Evolutionary conservation across 768 basidiomycete genomes (phyloP), one percentile per base, ranked within the genome.

Genomic region (Pleurotus pulmonarius): DNA sequence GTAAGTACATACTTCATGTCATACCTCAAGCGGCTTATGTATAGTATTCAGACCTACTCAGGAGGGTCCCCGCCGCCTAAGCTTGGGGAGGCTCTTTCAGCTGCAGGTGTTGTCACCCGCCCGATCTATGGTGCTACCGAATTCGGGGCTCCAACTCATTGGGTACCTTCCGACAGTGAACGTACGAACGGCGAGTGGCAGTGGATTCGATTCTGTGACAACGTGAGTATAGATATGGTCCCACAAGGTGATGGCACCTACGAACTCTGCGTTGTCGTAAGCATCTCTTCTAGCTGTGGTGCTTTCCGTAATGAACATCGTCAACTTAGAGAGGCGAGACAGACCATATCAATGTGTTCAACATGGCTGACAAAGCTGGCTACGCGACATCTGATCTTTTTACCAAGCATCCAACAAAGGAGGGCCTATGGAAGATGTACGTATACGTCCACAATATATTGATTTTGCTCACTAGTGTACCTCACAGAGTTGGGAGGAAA

Each of bases 381-480:
- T 80, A 79, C 46, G 72, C 72, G 1, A 79, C 73, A 8, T 72
- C 70, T 3, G 80, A 81, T 63, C 60, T 78, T 5, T 78, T 75
- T 58, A 56, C 71, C 26, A 69, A 66, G 24, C 80, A 82, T 57
- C 77, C 80, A 0, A 74, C 71, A 5, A 72, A 73, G 8, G 61
- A 69, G 3, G 64, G 69, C 12, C 62, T 76, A n/a, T 82, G 74
- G 68, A 78, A 71, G 61, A 65, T 78, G 77, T 79, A 53, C 20
- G 60, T 41, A 25, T 11, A n/a, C n/a, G n/a, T 4, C 48, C 16
- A 34, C 4, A n/a, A 29, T 49, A n/a, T 15, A n/a, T 5, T 25
- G 13, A 43, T 24, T 7, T 13, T 49, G n/a, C 9, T 24, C 20
- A n/a, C 1, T 46, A 25, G 1, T 53, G 29, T 15, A 15, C 53